These are phyloP conservation scores for Exophiala spinifera DNA, from an alignment of 2,329 filamentous ascomycete genomes.

Conservation along the genomic window DNA sequence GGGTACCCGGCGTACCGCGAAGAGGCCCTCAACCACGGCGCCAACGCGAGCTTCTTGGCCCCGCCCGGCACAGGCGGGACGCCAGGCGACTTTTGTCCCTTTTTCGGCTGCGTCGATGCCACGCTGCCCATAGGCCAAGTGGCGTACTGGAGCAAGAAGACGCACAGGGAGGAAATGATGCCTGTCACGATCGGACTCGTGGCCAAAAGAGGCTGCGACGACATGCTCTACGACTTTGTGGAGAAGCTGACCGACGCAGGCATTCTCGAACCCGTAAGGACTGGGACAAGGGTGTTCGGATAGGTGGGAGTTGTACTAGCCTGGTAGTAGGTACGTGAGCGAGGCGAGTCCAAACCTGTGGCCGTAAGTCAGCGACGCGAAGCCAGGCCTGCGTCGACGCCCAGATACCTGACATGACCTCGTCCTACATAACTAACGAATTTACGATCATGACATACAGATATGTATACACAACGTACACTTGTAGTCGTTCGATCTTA, in stretches of 20 bases:
- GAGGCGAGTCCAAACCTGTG: too few species aligned
- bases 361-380: too few species aligned
- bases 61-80: conserved; percentile 1
- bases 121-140: conserved; percentile 17
- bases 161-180: conserved; percentile 48
- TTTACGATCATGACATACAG: too few species aligned
- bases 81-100: neutral
- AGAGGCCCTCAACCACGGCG: conserved; percentile 6
- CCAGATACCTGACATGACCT: too few species aligned
- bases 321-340: too few species aligned
- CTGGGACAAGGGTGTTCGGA: conserved; percentile 21
- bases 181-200: conserved; percentile 59
- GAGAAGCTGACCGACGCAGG: conserved; percentile 29
- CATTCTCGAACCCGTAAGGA: conserved; percentile 28
- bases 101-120: conserved; percentile 9
- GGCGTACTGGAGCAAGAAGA: conserved; percentile 42
- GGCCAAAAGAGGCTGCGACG: conserved; percentile 59
- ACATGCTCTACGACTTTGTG: conserved; percentile 31
- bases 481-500: too few species aligned
- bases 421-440: too few species aligned
- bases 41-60: conserved; percentile 7
- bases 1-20: conserved; percentile 9
- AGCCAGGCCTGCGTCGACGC: too few species aligned
- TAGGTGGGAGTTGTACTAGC: too few species aligned
- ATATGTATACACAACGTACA: too few species aligned